Evolutionary conservation across 176 grass and related monocot genomes (phyloP), one percentile per base, ranked within the genome.

Genomic region (Oropetium thomaeum): DNA sequence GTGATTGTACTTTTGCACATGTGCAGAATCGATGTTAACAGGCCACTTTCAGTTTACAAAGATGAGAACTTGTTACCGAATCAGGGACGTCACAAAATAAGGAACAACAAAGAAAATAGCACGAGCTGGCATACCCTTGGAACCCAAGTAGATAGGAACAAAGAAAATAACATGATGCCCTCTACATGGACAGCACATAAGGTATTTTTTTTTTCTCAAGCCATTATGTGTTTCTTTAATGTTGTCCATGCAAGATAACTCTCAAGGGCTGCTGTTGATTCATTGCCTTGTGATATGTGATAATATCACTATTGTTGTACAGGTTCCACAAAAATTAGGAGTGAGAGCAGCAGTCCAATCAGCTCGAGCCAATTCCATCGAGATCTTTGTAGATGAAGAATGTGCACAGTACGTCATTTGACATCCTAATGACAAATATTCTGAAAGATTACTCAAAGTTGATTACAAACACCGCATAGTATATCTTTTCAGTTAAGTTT

Each of bases 151-250:
- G 89, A 85, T 35, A 67, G 96, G 67, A 99, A 95, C 77, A 99
- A 99, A 77, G 92, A 99, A 77, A 99, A 99, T 69, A 86, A 65
- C 38, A 81, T 84, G 59, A 79, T 90, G 55, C 91, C 91, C 55
- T 7, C 82, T 57, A 99, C 77, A 92, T 99, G 96, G 96, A 79
- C 84, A 6, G 88, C 82, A 8, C 89, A 88, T 74, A 99, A 95
- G 91, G 96, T 98, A 55, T 40, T 67, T 48, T 79, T 40, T 67
- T 48, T 79, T 42, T 14, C 8, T 78, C 33, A 9, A 42, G 22
- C 47, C 28, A 61, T 55, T 77, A 41, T n/a, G 60, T 44, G 60
- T 44, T 60, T 78, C 38, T 80, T 73, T 41, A 10, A 71, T 43
- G 5, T 22, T 10, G 17, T 60, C 22, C 39, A 38, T 58, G 20